Conservation (phyloP, 805 yeast genomes). For the Candida tammaniensis region DNA sequence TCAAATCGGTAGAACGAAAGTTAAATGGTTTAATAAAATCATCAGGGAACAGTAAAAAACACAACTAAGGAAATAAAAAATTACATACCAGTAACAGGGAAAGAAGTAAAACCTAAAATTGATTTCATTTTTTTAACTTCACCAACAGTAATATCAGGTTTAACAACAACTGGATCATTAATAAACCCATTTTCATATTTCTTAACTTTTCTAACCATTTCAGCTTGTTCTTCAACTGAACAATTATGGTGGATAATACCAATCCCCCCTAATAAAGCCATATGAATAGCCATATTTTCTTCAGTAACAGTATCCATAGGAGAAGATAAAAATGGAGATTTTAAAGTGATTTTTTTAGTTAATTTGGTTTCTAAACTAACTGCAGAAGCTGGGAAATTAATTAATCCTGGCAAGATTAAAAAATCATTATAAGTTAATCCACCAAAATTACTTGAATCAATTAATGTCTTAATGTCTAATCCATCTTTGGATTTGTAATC, state of each 20-base stretch:
- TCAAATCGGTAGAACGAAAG: conserved; percentile 99
- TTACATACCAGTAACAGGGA: conserved; percentile 98
- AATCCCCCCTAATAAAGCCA: conserved; percentile 98
- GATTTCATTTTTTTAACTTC: conserved; percentile 72
- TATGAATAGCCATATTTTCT: conserved; percentile 94
- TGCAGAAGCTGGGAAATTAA: conserved; percentile 75
- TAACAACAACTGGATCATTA: conserved; percentile 80
- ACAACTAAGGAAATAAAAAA: conserved; percentile 6
- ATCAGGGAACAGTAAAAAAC: conserved; percentile 13
- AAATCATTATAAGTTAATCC: conserved; percentile 98
- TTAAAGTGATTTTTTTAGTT: conserved; percentile 88
- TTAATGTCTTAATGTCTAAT: conserved; percentile 72
- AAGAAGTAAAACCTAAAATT: conserved; percentile 87
- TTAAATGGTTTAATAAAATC: conserved; percentile 51
- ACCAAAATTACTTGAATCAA: conserved; percentile 89
- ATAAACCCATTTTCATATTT: conserved; percentile 97
- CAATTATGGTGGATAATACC: conserved; percentile 99
- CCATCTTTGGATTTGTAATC: conserved; percentile 79
- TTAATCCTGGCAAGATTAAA: conserved; percentile 91
- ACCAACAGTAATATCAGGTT: conserved; percentile 74
- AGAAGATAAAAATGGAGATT: conserved; percentile 93
- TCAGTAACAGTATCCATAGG: conserved; percentile 99
- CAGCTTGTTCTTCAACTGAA: conserved; percentile 95
- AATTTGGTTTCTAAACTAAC: conserved; percentile 82
- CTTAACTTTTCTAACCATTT: conserved; percentile 95